Base-by-base conservation (phyloP, 2,329 filamentous ascomycete genomes). In the Septoria linicola region DNA sequence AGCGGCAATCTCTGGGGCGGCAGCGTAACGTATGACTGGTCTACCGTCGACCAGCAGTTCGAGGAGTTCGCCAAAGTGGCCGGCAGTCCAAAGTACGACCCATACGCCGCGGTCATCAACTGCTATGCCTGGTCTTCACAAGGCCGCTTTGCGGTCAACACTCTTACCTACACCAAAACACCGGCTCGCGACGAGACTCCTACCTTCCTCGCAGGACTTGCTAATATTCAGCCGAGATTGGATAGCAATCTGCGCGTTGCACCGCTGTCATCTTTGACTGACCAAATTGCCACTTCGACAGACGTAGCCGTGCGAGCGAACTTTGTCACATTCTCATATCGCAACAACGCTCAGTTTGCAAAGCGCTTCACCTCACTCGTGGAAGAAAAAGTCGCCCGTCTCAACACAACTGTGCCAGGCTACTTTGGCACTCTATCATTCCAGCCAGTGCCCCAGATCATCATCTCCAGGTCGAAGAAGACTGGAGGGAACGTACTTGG, bases 21-120 rank as follows among this genome's bases (percentile, higher is more conserved):
- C 4, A 13, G 13, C 7, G 13, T 30, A 7, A 30, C 13, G 7
- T 43, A 43, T 23, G 40, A 43, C 40, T 27, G 19, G 16, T 32
- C 25, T 5, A 19, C 27, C 25, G 8, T 17, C 14, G 23, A 44
- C 14, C 4, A 34, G 11, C 41, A 34, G 6, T 16, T 44, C 34
- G 34, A n/a, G 7, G 34, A 36, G 14, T 36, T 36, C 34, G 34
- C 10, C 10, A 36, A 36, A 14, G 11, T 36, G 7, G 16, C 16
- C n/a, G 25, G 61, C 66, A 10, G 72, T 21, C 69, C 73, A 51
- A 63, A 74, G 62, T 76, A 75, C 60, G 64, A 75, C 57, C 72
- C 73, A 11, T 68, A 72, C 31, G 42, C 21, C 11, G 43, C 34
- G 3, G 19, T 36, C 3, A 37, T 47, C 13, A 16, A n/a, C 16